Evolutionary conservation across 1,284 basidiomycete genomes (phyloP).

Genomic region (Thecaphora thlaspeos): DNA sequence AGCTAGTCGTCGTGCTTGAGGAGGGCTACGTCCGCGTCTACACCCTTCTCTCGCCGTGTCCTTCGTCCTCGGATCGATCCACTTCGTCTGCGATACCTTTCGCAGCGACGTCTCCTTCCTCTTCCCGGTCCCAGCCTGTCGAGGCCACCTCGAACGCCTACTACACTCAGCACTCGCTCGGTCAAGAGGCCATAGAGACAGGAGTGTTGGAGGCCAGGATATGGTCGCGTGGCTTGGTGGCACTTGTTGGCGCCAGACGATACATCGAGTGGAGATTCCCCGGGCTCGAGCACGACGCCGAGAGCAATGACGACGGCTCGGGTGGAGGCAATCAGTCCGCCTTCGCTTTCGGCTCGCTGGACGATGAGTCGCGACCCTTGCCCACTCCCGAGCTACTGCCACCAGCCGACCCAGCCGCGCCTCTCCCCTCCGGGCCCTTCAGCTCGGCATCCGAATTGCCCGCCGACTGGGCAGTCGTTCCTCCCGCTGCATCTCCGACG

Average conservation of each 20-base stretch:
- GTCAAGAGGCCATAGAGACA: conserved; percentile 77
- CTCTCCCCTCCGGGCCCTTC: not conserved
- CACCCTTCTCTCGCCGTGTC: conserved; percentile 64
- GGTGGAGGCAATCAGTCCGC: conserved; percentile 9
- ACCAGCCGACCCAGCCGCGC: conserved; percentile 6
- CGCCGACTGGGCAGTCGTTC: conserved; percentile 33
- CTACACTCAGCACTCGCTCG: conserved; percentile 80
- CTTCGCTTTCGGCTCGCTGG: conserved; percentile 20
- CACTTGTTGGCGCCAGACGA: conserved; percentile 72
- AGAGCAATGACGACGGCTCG: conserved; percentile 18
- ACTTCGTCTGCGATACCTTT: not conserved
- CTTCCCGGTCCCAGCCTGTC: conserved; percentile 15
- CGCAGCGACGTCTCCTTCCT: conserved; percentile 6
- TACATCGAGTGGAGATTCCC: conserved; percentile 72
- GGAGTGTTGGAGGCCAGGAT: conserved; percentile 79
- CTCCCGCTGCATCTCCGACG: conserved; percentile 18
- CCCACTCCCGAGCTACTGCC: conserved; percentile 20
- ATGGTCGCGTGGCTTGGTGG: conserved; percentile 82
- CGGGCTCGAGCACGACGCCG: conserved; percentile 66
- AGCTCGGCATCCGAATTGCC: conserved; percentile 4
- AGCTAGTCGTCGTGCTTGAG: conserved; percentile 81
- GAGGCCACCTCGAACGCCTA: conserved; percentile 64
- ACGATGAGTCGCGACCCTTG: conserved; percentile 13
- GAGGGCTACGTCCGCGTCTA: conserved; percentile 89
- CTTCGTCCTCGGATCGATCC: conserved; percentile 2